Evolutionary conservation across 2,329 filamentous ascomycete species (phyloP), one percentile per base, ranked within the genome.

Genomic region (Monosporascus sp.): DNA sequence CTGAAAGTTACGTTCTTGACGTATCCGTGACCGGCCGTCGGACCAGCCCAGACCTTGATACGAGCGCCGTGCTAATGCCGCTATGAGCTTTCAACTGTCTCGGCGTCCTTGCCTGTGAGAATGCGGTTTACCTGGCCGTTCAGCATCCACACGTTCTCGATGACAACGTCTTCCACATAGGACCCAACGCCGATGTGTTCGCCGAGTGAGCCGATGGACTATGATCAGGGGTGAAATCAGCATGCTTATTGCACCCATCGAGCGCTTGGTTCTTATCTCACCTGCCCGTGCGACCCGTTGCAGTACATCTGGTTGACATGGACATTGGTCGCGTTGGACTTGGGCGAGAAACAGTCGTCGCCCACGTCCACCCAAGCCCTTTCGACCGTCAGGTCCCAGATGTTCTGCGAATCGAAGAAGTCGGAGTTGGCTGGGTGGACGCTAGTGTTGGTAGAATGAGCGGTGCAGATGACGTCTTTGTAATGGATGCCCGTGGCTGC

Each of bases 311-410:
- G 82, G 55, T 80, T 73, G 5, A 84, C 80, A 48, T 80, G 75
- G 35, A 84, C 69, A 53, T 83, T 79, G 24, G 75, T 75, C 6
- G 78, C 79, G 60, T 84, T 84, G 7, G 79, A 77, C 64, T 84
- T 84, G 8, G 81, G 78, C 1, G 78, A 81, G 68, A 84, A 82
- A 63, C 81, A 84, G 63, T 84, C 81, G 54, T 83, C 78, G n/a
- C 77, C 79, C 39, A 78, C 76, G 50, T 82, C 75, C 22, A 81
- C 73, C 64, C 74, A 76, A 1, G 74, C 69, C 25, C 78, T 74
- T 52, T 75, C 74, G 18, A 82, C 75, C 0, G 66, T 75, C 6
- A 85, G 64, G 0, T 75, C 75, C 49, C 81, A 74, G 37, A 82
- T 75, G 50, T 83, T 83, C 51, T 80, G 70, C 0, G 79, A 79